phyloP scores from a whole-genome alignment of 1,284 basidiomycete genomes.

The Polyporus tsugae region DNA sequence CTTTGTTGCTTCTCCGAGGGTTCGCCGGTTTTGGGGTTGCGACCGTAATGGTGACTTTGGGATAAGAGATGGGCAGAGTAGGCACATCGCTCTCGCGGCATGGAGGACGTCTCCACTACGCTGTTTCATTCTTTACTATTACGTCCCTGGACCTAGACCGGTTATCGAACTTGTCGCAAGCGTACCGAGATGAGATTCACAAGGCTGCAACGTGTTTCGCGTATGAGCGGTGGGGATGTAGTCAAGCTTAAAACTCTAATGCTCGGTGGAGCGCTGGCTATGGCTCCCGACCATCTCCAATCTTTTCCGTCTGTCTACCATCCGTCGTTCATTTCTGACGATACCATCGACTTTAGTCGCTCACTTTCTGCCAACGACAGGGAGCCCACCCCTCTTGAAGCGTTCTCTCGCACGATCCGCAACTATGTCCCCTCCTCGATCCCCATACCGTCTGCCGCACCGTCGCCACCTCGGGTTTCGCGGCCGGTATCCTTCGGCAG shows the following conservation, averaged over 20 bases:
- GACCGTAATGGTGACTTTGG: background rate
- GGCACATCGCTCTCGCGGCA: background rate
- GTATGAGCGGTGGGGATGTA: constrained; percentile 4
- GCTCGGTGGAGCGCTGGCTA: background rate
- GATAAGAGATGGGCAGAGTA: background rate
- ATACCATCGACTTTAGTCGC: constrained; percentile 14
- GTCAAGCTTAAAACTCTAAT: constrained; percentile 7
- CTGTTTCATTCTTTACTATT: background rate
- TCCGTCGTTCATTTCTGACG: constrained; percentile 17
- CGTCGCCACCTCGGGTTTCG: constrained; percentile 59
- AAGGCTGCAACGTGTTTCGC: constrained; percentile 17
- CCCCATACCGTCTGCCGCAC: constrained; percentile 54
- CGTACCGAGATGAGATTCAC: constrained; percentile 17
- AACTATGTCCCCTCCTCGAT: constrained; percentile 62
- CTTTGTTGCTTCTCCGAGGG: background rate
- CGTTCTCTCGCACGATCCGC: constrained; percentile 58
- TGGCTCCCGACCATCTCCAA: constrained; percentile 17
- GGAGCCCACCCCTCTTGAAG: constrained; percentile 56
- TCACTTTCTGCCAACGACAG: constrained; percentile 39
- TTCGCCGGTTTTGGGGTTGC: background rate
- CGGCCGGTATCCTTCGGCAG: constrained; percentile 57
- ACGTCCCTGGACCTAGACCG: background rate
- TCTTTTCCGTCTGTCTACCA: constrained; percentile 15
- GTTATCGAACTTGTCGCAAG: background rate
- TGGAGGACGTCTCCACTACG: background rate